phyloP scores from a whole-genome alignment of 768 basidiomycete species.

The Hydnum rufescens region DNA sequence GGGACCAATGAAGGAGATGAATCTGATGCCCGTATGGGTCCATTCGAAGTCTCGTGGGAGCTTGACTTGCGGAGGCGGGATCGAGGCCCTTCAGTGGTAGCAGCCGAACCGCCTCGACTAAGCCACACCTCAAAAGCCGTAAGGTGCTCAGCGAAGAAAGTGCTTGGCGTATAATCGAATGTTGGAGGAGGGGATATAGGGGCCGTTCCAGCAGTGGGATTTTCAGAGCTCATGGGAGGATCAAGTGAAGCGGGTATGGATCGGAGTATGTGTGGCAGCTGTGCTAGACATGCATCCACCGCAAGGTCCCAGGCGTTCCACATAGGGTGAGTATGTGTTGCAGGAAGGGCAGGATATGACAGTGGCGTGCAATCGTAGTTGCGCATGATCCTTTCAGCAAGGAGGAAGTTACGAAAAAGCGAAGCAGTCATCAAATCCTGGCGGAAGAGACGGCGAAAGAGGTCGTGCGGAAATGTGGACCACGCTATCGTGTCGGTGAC shows the following conservation, averaged over 20 bases:
- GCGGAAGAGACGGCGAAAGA: constrained; percentile 84
- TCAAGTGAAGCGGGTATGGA: background rate
- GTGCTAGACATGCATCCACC: constrained; percentile 80
- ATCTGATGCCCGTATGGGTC: no score
- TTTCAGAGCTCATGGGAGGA: background rate
- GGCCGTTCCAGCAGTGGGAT: constrained; percentile 9
- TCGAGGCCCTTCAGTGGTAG: constrained; percentile 56
- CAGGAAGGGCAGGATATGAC: constrained; percentile 74
- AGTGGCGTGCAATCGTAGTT: constrained; percentile 94
- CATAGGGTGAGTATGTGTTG: constrained; percentile 90
- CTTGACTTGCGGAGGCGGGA: constrained; percentile 19
- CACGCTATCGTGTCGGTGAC: constrained; percentile 99
- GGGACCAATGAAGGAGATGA: no score
- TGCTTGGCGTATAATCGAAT: constrained; percentile 63
- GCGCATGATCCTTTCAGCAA: constrained; percentile 96
- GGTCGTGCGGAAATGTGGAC: constrained; percentile 87
- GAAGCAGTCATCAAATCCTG: constrained; percentile 93
- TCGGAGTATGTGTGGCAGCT: constrained; percentile 64
- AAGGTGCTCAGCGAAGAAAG: constrained; percentile 89
- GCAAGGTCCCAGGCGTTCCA: constrained; percentile 99
- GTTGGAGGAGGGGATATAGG: constrained; percentile 17
- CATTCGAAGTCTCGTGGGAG: constrained; percentile 16
- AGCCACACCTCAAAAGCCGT: constrained; percentile 99
- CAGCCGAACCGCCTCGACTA: constrained; percentile 71
- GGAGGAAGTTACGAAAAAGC: constrained; percentile 88